Evolutionary conservation across 2,329 filamentous ascomycete species (phyloP), one percentile per base, ranked within the genome.

Genomic region (Cladophialophora immunda): DNA sequence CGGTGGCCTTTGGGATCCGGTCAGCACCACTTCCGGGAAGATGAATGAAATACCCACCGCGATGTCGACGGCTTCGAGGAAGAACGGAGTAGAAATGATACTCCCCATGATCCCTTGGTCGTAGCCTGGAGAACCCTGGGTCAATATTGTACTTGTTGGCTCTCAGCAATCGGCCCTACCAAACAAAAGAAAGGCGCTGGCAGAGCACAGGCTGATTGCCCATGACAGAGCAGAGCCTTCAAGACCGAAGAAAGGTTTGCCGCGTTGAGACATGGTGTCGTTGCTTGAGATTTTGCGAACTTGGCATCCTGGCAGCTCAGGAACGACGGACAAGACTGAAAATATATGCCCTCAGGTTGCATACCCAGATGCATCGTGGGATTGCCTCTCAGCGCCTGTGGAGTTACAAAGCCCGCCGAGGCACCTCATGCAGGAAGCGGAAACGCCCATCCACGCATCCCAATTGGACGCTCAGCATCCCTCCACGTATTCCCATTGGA

Each of bases 31-130:
- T 15, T 27, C 15, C 6, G 15, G 11, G 25, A 25, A 34, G 17
- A 38, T 9, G 45, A 27, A 38, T 7, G n/a, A 34, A 15, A 25
- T 38, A 25, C 62, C 27, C 27, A 64, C 55, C 27, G 47, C 67
- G 58, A 73, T 68, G 45, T 70, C 58, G 38, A 73, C 67, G 1
- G 67, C 67, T 4, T 68, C 53, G 45, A 71, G 66, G 54, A 73
- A 73, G 45, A 65, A 68, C n/a, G 61, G 64, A 11, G 72, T 70
- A 8, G 68, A 69, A 17, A 73, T 68, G 27, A 73, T 67, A 6
- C 68, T 68, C 11, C 72, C 72, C 56, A 73, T 73, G 13, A 73
- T 70, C 11, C 70, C 71, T 54, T 74, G 69, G 25, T 73, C 72
- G 41, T 73, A 73, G 25, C 72, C 71, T 73, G 34, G 13, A 19